Evolutionary conservation across 441 rosid genomes (phyloP), one percentile per base, ranked within the genome.

Genomic region (Aleurites moluccanus): DNA sequence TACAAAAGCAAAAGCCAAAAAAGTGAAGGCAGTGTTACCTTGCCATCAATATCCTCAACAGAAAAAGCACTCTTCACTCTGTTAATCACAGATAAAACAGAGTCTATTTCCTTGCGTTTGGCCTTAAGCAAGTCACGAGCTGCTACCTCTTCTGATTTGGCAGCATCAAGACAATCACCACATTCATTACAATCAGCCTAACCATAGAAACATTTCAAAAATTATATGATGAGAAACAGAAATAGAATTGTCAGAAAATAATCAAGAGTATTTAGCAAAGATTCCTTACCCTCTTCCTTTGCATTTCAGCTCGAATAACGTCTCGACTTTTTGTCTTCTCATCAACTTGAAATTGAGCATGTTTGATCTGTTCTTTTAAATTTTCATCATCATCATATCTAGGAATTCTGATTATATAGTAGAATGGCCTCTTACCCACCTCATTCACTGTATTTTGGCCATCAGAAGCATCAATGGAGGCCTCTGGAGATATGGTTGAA

Each of bases 31-130:
- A 70, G 64, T 50, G 85, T 76, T 79, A 93, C 98, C 90, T 73
- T 81, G 50, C 79, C 73, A 83, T 79, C 92, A 81, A 91, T 89
- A 68, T 92, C 93, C 70, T 85, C 91, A 50, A 88, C 76, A 66
- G 86, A 83, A 25, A 82, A 79, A 69, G 86, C 90, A 81, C 64
- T 81, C 83, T 85, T 89, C 75, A 82, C 83, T 76, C 75, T 87
- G 81, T 76, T 86, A 70, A 90, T 84, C 69, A 82, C 73, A 59
- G 83, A 83, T 73, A 83, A 90, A 69, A 87, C 83, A 72, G 88
- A 81, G 21, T 91, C 97, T 45, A 92, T 86, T 80, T 91, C 95
- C 80, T 85, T 85, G 69, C 91, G 85, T 81, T 91, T 94, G 38
- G 87, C 86, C 73, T 80, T 89, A 67, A 80, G 79, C 78, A 80